Conservation (phyloP, 371 early-diverging fungal genomes). For the Batkoa obscura region DNA sequence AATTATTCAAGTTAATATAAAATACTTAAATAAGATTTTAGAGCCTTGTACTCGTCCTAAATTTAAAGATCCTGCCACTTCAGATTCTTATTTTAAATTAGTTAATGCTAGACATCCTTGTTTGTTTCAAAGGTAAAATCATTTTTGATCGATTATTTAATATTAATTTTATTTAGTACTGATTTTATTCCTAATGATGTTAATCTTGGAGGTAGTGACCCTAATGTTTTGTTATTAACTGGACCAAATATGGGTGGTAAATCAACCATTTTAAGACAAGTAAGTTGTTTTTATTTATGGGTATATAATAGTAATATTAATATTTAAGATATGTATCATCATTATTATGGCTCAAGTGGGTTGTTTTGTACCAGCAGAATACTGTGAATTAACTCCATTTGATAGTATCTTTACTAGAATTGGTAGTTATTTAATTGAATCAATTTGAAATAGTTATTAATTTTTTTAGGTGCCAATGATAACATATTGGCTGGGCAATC, state of each 20-base stretch:
- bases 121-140: slow-evolving; percentile 16
- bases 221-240: slow-evolving; percentile 83
- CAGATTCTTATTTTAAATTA: slow-evolving; percentile 44
- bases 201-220: slow-evolving; percentile 38
- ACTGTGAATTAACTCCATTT: slow-evolving; percentile 65
- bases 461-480: slow-evolving; percentile 75
- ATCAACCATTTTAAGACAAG: slow-evolving; percentile 87
- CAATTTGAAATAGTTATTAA: not conserved
- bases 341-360: slow-evolving; percentile 98
- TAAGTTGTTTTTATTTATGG: slow-evolving; percentile 10
- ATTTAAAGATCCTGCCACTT: slow-evolving; percentile 24
- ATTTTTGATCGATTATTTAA: not conserved
- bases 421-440: slow-evolving; percentile 14
- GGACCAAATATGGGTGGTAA: slow-evolving; percentile 98
- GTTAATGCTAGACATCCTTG: slow-evolving; percentile 76
- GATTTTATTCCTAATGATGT: slow-evolving; percentile 94
- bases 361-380: slow-evolving; percentile 80
- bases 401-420: slow-evolving; percentile 95
- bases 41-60: slow-evolving; percentile 63
- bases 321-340: slow-evolving; percentile 65
- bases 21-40: slow-evolving; percentile 8
- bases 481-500: slow-evolving; percentile 90
- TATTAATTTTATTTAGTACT: slow-evolving; percentile 17
- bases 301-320: not conserved
- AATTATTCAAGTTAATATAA: not conserved